Base-by-base conservation (phyloP, 805 yeast genomes). In the Blastobotrys mokoenaii region DNA sequence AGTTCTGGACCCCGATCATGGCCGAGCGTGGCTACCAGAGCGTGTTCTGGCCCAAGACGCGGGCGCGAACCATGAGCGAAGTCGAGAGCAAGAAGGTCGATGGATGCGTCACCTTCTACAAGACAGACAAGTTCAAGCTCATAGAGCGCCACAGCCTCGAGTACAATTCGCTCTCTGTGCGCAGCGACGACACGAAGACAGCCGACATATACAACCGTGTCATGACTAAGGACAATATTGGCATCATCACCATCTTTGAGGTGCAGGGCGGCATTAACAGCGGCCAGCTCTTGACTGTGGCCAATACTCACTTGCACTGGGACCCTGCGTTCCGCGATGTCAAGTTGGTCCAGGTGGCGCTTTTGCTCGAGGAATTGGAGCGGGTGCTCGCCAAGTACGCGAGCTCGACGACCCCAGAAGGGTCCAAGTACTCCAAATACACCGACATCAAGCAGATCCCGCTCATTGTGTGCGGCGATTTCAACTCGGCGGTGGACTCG, bases 231-330 rank as follows among this genome's bases (percentile, higher is more conserved):
- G 99, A 93, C 66, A 87, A 93, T 58, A 79, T 93, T 58, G 97
- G 96, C 6, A 69, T 85, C 42, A 76, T 87, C 41, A 69, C 84
- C 12, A 76, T 80, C 46, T 74, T 93, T 53, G 87, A 85, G 60
- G 93, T 84, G 58, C 27, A 22, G 27, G 27, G 27, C 27, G 27
- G 27, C 27, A 63, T 71, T 30, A 74, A 73, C 45, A 77, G 89
- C 4, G 87, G 89, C 14, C 84, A 82, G 60, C 74, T 75, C 51
- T 66, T 90, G 33, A 72, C 85, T 53, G 71, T 87, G 32, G 88
- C 84, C 2, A 90, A 88, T 58, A 90, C 97, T 0, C 99, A 93
- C 72, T 76, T 93, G 63, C 97, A 90, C 64, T 93, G 98, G 97
- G 97, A 93, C 69, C 98, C 98, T 3, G 86, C 84, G 41, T 85